Percentiles rank a stretch among this genome's conserved stretches.
phyloP scores from a whole-genome alignment of 2,329 filamentous ascomycete genomes.

The Orbilia quercus region DNA sequence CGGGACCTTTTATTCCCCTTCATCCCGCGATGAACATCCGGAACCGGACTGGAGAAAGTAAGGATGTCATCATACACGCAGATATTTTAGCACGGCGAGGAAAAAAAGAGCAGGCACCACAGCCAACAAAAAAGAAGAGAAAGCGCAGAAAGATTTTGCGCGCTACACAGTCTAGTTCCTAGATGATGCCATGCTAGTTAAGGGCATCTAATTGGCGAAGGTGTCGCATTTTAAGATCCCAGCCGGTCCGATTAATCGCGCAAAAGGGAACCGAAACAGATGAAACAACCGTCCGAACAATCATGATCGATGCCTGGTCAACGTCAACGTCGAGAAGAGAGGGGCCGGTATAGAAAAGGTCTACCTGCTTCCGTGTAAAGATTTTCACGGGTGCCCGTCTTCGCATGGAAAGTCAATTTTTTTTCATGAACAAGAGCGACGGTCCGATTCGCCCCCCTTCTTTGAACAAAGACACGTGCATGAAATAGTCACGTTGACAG shows the following conservation, averaged over 20 bases:
- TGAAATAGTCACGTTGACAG: slow-evolving; percentile 48
- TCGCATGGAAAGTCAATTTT: slow-evolving; percentile 31
- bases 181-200: neutral
- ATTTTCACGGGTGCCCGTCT: slow-evolving; percentile 41
- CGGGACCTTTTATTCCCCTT: slow-evolving; percentile 31
- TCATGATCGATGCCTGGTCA: slow-evolving; percentile 40
- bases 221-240: slow-evolving; percentile 18
- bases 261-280: slow-evolving; percentile 1
- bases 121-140: neutral
- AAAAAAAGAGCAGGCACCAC: neutral
- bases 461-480: slow-evolving; percentile 39
- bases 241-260: slow-evolving; percentile 26
- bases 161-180: slow-evolving; percentile 1
- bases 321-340: too few species aligned
- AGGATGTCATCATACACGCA: slow-evolving; percentile 41
- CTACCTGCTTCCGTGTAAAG: slow-evolving; percentile 24
- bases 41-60: slow-evolving; percentile 43
- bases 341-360: neutral
- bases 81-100: slow-evolving; percentile 18
- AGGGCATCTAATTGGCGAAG: slow-evolving; percentile 30
- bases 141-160: too few species aligned
- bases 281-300: slow-evolving; percentile 12
- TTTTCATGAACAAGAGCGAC: slow-evolving; percentile 5
- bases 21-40: slow-evolving; percentile 51
- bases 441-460: slow-evolving; percentile 44